Evolutionary conservation across 2,329 filamentous ascomycete genomes (phyloP), one percentile per base, ranked within the genome.

Genomic region (Aspergillus neotritici): DNA sequence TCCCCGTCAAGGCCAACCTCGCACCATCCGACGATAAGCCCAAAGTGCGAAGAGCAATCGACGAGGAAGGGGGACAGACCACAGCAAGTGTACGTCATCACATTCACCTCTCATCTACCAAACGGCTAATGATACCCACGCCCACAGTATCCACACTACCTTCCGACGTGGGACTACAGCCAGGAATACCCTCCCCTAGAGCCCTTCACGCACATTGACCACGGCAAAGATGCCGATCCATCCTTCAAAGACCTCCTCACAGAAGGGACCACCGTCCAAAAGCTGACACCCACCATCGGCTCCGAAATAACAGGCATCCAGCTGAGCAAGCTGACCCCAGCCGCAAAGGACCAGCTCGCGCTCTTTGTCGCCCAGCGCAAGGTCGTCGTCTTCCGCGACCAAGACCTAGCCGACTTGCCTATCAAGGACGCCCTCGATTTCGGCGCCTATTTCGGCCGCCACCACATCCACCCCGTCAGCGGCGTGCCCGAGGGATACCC

Each of bases 391-490:
- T 57, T 58, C 32, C 41, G 51, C 32, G 74, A 80, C 56, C 86
- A 89, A 57, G 83, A 88, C 58, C 77, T 83, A 52, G 78, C 78
- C 31, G 72, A 85, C 51, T 72, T 87, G 8, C 76, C 83, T 5
- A 87, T 90, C 56, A 61, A 77, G 16, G 74, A 86, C 3, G 85
- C 83, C 2, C 71, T 88, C 31, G 74, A 82, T 13, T 82, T 81
- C 51, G 85, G 80, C 36, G 75, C 77, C 37, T 88, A 89, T 67
- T 91, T 88, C 58, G 86, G 87, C 34, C 81, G 84, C 5, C 83
- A 85, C 54, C 87, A 93, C 67, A 86, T 91, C 47, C 86, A 91
- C 55, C 86, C 85, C 2, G 86, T 84, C 0, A 85, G 80, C 0
- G 86, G 86, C 1, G 80, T 82, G 0, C 87, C 86, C 50, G 77